Percentiles rank a stretch among this genome's conserved stretches.
Conservation (phyloP, 495 filamentous ascomycete species). For the Tirmania nivea region DNA sequence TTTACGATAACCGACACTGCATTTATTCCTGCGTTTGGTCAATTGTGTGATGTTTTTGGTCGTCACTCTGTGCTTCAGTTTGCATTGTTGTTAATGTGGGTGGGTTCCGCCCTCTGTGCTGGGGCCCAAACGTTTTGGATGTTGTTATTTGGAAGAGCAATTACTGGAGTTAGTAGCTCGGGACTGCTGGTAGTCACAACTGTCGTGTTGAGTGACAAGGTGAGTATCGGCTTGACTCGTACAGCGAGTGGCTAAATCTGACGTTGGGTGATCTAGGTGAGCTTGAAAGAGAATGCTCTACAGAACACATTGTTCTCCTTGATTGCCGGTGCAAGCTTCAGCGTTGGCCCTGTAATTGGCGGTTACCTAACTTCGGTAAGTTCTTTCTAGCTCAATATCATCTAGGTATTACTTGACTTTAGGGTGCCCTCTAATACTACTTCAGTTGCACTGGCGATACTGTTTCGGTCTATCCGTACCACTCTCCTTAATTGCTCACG, state of each 20-base stretch:
- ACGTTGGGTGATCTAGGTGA: slow-evolving; percentile 1
- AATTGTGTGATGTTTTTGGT: slow-evolving; percentile 38
- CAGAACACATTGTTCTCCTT: background rate
- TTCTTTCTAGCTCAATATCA: background rate
- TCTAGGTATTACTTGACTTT: too few relatives aligned
- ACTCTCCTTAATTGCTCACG: background rate
- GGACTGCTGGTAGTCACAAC: slow-evolving; percentile 1
- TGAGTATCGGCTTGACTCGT: too few relatives aligned
- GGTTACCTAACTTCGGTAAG: background rate
- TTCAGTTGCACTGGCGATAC: background rate
- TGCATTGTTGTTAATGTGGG: slow-evolving; percentile 27
- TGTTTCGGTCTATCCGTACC: slow-evolving; percentile 1
- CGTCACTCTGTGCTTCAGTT: slow-evolving; percentile 28
- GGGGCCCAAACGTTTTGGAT: background rate
- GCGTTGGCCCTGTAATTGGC: background rate
- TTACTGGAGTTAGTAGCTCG: background rate
- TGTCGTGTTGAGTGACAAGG: background rate
- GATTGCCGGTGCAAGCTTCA: background rate
- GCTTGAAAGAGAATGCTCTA: slow-evolving; percentile 1
- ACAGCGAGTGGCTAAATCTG: background rate
- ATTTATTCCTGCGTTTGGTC: slow-evolving; percentile 40
- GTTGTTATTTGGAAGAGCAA: background rate
- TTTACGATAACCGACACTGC: slow-evolving; percentile 39
- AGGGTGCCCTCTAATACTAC: too few relatives aligned
- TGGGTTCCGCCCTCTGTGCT: slow-evolving; percentile 30